Conservation (phyloP, 73 alveolate genomes). For the Stentor roeselii region DNA sequence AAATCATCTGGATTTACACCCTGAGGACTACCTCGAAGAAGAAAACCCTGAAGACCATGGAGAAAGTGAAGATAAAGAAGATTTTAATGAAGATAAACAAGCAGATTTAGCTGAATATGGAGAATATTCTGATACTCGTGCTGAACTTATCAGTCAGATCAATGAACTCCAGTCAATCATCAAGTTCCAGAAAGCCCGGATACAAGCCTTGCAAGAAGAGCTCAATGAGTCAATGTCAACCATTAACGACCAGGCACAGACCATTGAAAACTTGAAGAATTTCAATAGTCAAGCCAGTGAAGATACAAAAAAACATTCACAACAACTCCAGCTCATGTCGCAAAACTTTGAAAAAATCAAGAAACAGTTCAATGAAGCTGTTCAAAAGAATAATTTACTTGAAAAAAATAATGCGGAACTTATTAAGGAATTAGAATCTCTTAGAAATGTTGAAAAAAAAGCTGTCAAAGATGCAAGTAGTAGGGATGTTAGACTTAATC, state of each 20-base stretch:
- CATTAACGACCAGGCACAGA: conserved; percentile 52
- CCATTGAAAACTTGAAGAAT: conserved; percentile 56
- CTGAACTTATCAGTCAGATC: conserved; percentile 46
- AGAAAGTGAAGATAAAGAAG: too few relatives aligned
- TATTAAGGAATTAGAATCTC: conserved; percentile 59
- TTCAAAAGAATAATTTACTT: conserved; percentile 58
- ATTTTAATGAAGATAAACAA: conserved; percentile 18
- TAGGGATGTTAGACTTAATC: conserved; percentile 77
- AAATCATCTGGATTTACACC: neutral
- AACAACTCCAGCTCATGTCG: conserved; percentile 50
- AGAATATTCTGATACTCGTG: conserved; percentile 20
- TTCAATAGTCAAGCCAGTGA: conserved; percentile 36
- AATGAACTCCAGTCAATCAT: conserved; percentile 72
- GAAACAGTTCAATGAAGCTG: conserved; percentile 46
- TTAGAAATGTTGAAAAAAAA: conserved; percentile 70
- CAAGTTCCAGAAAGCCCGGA: conserved; percentile 76
- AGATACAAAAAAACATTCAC: conserved; percentile 45
- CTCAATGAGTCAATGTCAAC: conserved; percentile 69
- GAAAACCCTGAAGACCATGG: neutral
- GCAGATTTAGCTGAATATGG: neutral
- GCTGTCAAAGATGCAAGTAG: conserved; percentile 57
- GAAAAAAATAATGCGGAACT: conserved; percentile 57
- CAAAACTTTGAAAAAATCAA: conserved; percentile 53
- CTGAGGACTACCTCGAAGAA: conserved; percentile 17
- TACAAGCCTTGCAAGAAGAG: conserved; percentile 76